A percentile compares a stretch with the other conserved stretches of the same genome.
Conservation (phyloP, 768 basidiomycete genomes). For the Nidularia pulvinata region DNA sequence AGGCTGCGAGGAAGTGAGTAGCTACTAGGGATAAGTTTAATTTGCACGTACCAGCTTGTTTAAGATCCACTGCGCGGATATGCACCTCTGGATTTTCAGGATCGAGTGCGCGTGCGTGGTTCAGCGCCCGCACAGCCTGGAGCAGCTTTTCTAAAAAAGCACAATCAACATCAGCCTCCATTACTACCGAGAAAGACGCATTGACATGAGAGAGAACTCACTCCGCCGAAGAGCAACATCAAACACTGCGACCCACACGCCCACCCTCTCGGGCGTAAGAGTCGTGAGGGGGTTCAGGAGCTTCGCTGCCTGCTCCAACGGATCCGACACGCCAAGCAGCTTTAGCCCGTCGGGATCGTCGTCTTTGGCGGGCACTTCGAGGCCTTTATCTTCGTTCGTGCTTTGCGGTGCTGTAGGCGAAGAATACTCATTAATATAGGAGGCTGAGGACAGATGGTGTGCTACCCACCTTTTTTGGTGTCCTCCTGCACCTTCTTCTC, state of each 20-base stretch:
- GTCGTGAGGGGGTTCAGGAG: conserved; percentile 62
- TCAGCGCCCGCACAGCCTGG: conserved; percentile 74
- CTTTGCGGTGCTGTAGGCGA: conserved; percentile 24
- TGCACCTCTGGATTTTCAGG: conserved; percentile 69
- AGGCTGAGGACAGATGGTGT: neutral
- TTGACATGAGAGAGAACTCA: conserved; percentile 32
- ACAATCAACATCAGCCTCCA: neutral
- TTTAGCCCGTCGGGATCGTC: conserved; percentile 86
- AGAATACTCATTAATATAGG: neutral
- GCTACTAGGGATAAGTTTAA: too few relatives aligned
- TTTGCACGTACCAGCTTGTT: conserved; percentile 38
- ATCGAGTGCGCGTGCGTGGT: conserved; percentile 52
- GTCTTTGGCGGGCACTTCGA: conserved; percentile 56
- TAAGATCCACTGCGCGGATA: conserved; percentile 65
- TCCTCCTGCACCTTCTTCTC: conserved; percentile 68
- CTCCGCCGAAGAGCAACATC: conserved; percentile 85
- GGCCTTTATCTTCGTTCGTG: conserved; percentile 68
- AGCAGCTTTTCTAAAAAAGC: conserved; percentile 66
- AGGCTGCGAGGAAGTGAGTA: conserved; percentile 27
- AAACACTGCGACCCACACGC: conserved; percentile 74
- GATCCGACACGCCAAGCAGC: conserved; percentile 58
- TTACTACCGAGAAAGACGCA: too few relatives aligned
- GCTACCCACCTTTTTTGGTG: conserved; percentile 66
- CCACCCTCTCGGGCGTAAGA: conserved; percentile 50
- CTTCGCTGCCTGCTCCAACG: conserved; percentile 76